These are phyloP conservation scores for Kluyveromyces sp. DNA, from an alignment of 1,139 yeast genomes.

Conservation along the genomic window DNA sequence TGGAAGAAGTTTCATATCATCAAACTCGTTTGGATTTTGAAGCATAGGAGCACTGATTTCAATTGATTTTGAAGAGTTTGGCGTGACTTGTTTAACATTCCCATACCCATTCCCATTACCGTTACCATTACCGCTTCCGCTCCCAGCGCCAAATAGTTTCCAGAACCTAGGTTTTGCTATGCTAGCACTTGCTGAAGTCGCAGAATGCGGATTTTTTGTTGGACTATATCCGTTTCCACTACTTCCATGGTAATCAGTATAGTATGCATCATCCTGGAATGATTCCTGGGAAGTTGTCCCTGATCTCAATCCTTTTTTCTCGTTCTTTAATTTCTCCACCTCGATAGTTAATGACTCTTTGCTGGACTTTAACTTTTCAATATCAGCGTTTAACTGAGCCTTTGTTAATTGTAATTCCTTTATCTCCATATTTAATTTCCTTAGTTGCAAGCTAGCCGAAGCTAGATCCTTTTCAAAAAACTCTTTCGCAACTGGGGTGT, in stretches of 20 bases:
- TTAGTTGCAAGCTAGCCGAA: slow-evolving; percentile 26
- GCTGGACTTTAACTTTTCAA: slow-evolving; percentile 19
- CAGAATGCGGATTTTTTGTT: slow-evolving; percentile 8
- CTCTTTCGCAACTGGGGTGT: slow-evolving; percentile 7
- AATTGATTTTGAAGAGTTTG: not conserved
- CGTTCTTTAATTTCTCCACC: slow-evolving; percentile 24
- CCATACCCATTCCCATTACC: slow-evolving; percentile 12
- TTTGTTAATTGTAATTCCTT: slow-evolving; percentile 26
- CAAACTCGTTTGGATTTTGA: slow-evolving; percentile 28
- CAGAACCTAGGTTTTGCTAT: slow-evolving; percentile 27
- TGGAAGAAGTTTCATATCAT: slow-evolving; percentile 29
- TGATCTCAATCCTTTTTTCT: slow-evolving; percentile 9
- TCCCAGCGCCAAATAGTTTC: slow-evolving; percentile 20
- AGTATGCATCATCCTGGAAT: slow-evolving; percentile 10
- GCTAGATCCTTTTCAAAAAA: slow-evolving; percentile 17
- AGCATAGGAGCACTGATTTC: slow-evolving; percentile 29
- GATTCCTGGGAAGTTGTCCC: slow-evolving; percentile 10
- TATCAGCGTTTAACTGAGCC: slow-evolving; percentile 17
- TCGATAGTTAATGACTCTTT: slow-evolving; percentile 31
- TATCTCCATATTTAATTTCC: slow-evolving; percentile 30
- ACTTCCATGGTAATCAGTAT: slow-evolving; percentile 11
- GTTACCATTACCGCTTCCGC: too few species aligned
- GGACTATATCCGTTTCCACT: slow-evolving; percentile 7
- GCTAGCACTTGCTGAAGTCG: slow-evolving; percentile 20
- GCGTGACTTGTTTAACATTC: not conserved